phyloP scores from a whole-genome alignment of 2,329 filamentous ascomycete species.

The Arachnomyces sp. region DNA sequence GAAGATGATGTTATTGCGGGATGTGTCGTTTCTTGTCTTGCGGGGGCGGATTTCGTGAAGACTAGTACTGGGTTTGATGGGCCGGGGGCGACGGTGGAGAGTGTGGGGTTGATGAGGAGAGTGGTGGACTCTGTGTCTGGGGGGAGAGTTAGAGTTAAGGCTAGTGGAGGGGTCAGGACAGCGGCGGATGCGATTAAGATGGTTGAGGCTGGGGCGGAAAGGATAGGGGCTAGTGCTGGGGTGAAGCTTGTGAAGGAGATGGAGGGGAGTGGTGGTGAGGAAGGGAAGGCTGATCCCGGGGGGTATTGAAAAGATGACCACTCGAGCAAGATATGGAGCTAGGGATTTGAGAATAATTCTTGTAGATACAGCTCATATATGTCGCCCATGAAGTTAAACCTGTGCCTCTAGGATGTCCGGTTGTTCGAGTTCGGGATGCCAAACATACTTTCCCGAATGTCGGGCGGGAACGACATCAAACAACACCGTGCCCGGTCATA shows the following conservation, averaged over 20 bases:
- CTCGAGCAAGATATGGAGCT: no score
- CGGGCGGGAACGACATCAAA: no score
- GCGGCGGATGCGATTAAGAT: conserved; percentile 44
- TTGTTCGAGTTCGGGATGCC: no score
- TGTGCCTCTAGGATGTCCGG: no score
- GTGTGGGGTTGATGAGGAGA: conserved; percentile 48
- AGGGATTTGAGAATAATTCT: no score
- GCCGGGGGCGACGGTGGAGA: conserved; percentile 43
- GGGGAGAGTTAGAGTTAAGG: conserved; percentile 44
- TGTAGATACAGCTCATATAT: no score
- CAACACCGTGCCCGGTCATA: no score
- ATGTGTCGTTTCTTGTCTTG: conserved; percentile 43
- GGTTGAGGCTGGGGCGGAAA: conserved; percentile 48
- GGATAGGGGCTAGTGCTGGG: conserved; percentile 50
- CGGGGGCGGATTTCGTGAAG: conserved; percentile 52
- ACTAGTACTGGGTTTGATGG: conserved; percentile 54
- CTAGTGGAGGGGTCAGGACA: conserved; percentile 48
- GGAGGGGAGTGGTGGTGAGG: conserved; percentile 15
- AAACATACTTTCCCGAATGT: no score
- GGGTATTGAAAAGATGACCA: no score
- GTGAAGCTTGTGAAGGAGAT: conserved; percentile 46
- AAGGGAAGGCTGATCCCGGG: conserved; percentile 14
- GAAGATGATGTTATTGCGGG: conserved; percentile 45
- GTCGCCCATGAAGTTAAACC: no score
- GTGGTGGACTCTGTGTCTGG: conserved; percentile 37